Evolutionary conservation across 306 rosid species (phyloP).

Genomic region (Boehmeria nivea): DNA sequence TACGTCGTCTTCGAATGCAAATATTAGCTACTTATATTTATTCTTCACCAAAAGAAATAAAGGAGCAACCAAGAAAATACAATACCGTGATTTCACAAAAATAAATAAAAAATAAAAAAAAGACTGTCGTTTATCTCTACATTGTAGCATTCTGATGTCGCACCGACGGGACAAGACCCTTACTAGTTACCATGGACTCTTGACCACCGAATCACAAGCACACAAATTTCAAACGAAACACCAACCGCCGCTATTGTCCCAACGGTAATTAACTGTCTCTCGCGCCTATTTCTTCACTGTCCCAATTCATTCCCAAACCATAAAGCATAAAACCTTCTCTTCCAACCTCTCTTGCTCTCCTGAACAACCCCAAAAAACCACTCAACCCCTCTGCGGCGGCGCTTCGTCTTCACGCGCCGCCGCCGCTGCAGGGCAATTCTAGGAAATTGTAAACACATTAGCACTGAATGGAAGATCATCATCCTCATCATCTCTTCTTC

Average conservation of each 20-base stretch:
- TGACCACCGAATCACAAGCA: no score
- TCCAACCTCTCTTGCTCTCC: not conserved
- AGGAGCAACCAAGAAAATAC: no score
- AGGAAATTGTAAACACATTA: no score
- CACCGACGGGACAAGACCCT: no score
- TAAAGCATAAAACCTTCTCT: not conserved
- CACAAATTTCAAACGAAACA: not conserved
- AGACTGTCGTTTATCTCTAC: no score
- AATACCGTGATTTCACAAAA: no score
- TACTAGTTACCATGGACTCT: no score
- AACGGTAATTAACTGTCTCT: constrained; percentile 44
- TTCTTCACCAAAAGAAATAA: no score
- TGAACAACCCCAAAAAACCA: not conserved
- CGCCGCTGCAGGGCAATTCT: constrained; percentile 4
- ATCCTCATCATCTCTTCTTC: constrained; percentile 17
- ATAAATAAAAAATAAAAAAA: no score
- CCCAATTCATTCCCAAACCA: not conserved
- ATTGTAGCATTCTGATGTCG: no score
- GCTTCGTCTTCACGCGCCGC: constrained; percentile 28
- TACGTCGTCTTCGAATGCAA: no score
- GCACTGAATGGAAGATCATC: not conserved
- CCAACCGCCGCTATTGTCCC: constrained; percentile 11
- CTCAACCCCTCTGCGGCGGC: constrained; percentile 21
- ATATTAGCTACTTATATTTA: no score
- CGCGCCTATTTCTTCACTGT: constrained; percentile 14